A percentile compares a stretch with the other conserved stretches of the same genome.
Conservation (phyloP, 768 basidiomycete species). For the Coprinopsis marcescibilis region DNA sequence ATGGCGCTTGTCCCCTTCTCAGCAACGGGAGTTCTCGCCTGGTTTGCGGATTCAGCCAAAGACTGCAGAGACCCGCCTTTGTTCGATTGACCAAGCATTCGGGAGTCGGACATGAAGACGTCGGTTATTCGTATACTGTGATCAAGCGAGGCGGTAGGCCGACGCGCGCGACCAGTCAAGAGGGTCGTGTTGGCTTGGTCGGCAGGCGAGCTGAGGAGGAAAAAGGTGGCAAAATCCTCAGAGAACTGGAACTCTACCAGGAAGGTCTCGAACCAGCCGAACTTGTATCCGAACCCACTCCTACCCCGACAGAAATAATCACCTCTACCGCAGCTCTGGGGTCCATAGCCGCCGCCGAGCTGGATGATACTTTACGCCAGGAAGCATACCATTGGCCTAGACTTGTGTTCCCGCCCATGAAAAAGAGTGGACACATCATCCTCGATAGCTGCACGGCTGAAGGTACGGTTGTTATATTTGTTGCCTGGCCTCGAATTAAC, state of each 20-base stretch:
- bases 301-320: slow-evolving; percentile 9
- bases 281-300: slow-evolving; percentile 4
- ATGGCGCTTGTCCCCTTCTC: slow-evolving; percentile 74
- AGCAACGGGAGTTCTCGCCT: slow-evolving; percentile 45
- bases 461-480: slow-evolving; percentile 41
- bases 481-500: slow-evolving; percentile 1
- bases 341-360: slow-evolving; percentile 19
- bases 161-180: slow-evolving; percentile 23
- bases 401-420: slow-evolving; percentile 87
- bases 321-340: not conserved
- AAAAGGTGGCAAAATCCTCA: slow-evolving; percentile 22
- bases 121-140: slow-evolving; percentile 86
- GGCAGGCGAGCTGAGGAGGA: slow-evolving; percentile 39
- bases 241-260: slow-evolving; percentile 36
- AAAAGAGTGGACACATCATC: slow-evolving; percentile 86
- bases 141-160: slow-evolving; percentile 78
- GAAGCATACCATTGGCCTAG: slow-evolving; percentile 90
- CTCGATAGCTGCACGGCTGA: slow-evolving; percentile 82
- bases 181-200: slow-evolving; percentile 51
- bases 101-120: slow-evolving; percentile 77
- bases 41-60: slow-evolving; percentile 81
- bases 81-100: slow-evolving; percentile 86
- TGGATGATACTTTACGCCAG: slow-evolving; percentile 52
- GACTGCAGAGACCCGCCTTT: slow-evolving; percentile 81
- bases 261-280: slow-evolving; percentile 22